These are phyloP conservation scores for Suillus clintonianus DNA, from an alignment of 768 basidiomycete genomes.

Conservation along the genomic window DNA sequence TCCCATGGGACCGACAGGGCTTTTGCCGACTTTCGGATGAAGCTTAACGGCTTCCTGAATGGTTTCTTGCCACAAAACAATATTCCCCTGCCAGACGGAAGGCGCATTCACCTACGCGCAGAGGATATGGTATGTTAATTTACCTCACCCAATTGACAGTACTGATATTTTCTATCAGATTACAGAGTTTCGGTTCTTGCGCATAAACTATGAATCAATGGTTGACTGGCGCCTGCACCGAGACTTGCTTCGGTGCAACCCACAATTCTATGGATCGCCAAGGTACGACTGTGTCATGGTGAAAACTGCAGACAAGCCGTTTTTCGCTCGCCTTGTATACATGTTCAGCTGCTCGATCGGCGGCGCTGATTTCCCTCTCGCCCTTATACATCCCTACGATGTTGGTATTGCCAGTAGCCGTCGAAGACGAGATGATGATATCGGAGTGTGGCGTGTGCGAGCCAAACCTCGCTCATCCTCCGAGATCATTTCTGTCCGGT, in stretches of 20 bases:
- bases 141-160: neutral
- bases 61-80: neutral
- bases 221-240: conserved; percentile 13
- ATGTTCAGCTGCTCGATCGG: conserved; percentile 19
- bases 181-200: neutral
- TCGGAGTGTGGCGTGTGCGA: conserved; percentile 20
- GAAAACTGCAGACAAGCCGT: conserved; percentile 10
- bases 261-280: conserved; percentile 10
- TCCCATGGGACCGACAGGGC: neutral
- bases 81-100: neutral
- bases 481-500: conserved; percentile 26
- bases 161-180: neutral
- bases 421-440: conserved; percentile 21
- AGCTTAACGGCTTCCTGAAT: conserved; percentile 5
- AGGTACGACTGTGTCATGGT: conserved; percentile 29
- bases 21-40: conserved; percentile 4
- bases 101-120: neutral
- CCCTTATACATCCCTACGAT: conserved; percentile 25
- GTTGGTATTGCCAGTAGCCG: neutral
- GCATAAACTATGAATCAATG: conserved; percentile 17
- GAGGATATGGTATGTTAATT: neutral
- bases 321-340: conserved; percentile 20
- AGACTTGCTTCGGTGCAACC: conserved; percentile 17
- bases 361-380: conserved; percentile 11
- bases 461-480: conserved; percentile 5